Evolutionary conservation across 768 basidiomycete genomes (phyloP).

Genomic region (Russula olivacea): DNA sequence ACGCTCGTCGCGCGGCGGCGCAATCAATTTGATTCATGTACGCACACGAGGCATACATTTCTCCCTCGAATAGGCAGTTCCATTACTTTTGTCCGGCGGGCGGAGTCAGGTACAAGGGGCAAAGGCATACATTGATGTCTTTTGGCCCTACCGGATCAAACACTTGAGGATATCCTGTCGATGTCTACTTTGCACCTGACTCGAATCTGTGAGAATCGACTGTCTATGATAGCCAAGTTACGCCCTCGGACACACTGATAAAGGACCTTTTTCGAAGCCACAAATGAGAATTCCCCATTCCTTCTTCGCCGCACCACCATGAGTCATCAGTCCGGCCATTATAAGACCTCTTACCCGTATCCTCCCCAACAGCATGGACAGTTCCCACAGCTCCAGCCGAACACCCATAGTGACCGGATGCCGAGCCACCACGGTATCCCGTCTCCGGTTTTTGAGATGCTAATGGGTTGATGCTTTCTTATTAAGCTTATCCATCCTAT

Average conservation of each 20-base stretch:
- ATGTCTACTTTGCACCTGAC: background rate
- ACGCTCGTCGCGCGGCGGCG: background rate
- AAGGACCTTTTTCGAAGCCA: background rate
- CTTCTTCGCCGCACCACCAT: background rate
- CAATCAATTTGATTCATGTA: background rate
- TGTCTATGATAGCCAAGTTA: slow-evolving; percentile 1
- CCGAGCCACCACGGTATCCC: background rate
- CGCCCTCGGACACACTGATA: background rate
- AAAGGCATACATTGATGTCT: background rate
- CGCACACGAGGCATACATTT: background rate
- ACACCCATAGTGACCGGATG: background rate
- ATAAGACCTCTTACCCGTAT: background rate
- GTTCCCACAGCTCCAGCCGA: background rate
- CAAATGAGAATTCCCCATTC: background rate
- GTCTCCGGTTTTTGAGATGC: background rate
- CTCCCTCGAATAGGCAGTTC: background rate
- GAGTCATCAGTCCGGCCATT: background rate
- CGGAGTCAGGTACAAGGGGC: background rate
- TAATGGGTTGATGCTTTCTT: background rate
- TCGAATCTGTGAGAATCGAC: background rate
- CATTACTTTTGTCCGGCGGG: background rate
- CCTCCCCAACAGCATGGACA: background rate
- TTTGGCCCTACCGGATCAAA: background rate
- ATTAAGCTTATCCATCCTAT: background rate
- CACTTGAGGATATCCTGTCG: background rate